Conservation (phyloP, 805 yeast genomes). For the Spathaspora boniae region DNA sequence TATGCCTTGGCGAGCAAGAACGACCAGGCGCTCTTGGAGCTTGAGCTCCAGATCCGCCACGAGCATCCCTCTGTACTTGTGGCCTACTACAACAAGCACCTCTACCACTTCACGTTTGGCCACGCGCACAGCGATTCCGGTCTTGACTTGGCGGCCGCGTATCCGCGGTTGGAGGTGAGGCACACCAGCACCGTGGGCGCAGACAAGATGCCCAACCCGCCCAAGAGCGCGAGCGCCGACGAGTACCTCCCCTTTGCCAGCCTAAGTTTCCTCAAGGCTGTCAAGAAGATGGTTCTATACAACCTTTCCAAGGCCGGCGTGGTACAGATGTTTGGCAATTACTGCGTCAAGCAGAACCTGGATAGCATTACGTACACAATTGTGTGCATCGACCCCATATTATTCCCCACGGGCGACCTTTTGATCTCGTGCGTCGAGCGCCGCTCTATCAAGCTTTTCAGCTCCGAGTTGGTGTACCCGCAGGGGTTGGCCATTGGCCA, state of each 20-base stretch:
- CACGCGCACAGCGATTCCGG: slow-evolving; percentile 16
- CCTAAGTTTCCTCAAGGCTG: slow-evolving; percentile 36
- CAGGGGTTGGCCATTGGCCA: slow-evolving; percentile 10
- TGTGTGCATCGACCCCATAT: slow-evolving; percentile 34
- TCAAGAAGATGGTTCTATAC: slow-evolving; percentile 35
- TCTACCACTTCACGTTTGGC: slow-evolving; percentile 33
- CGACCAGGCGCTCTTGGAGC: slow-evolving; percentile 39
- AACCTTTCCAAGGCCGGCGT: slow-evolving; percentile 24
- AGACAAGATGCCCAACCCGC: slow-evolving; percentile 29
- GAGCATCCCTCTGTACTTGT: slow-evolving; percentile 35
- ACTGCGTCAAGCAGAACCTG: slow-evolving; percentile 17
- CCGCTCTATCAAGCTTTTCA: slow-evolving; percentile 22
- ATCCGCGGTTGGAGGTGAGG: slow-evolving; percentile 23
- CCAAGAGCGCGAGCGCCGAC: slow-evolving; percentile 18
- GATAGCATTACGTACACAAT: slow-evolving; percentile 11
- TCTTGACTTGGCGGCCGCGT: slow-evolving; percentile 17
- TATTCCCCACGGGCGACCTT: slow-evolving; percentile 38
- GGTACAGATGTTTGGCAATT: slow-evolving; percentile 37
- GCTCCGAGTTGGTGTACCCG: slow-evolving; percentile 17
- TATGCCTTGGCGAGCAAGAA: slow-evolving; percentile 24
- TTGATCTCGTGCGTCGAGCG: slow-evolving; percentile 27
- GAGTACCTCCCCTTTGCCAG: slow-evolving; percentile 32
- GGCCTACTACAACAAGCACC: slow-evolving; percentile 39
- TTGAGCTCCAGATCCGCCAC: slow-evolving; percentile 35
- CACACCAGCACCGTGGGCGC: slow-evolving; percentile 18